These are phyloP conservation scores for Immersiella caudata DNA, from an alignment of 495 filamentous ascomycete genomes.

Conservation along the genomic window DNA sequence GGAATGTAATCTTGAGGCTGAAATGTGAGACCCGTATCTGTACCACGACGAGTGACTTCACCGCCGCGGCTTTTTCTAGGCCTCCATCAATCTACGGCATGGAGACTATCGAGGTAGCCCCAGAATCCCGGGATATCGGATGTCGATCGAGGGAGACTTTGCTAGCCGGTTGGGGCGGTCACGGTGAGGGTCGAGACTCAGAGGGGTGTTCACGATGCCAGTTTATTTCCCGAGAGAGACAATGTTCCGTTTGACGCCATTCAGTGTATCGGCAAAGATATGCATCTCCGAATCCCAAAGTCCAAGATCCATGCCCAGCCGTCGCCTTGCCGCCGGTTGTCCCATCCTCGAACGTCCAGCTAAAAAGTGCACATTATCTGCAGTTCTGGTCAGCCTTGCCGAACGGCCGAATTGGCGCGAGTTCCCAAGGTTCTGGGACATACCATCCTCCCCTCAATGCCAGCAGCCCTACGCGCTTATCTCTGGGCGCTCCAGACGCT, in stretches of 20 bases:
- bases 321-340: slow-evolving; percentile 33
- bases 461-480: slow-evolving; percentile 47
- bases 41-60: slow-evolving; percentile 75
- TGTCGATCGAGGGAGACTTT: slow-evolving; percentile 53
- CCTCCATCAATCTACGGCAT: slow-evolving; percentile 60
- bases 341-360: slow-evolving; percentile 29
- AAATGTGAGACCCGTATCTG: slow-evolving; percentile 94
- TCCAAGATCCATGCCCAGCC: slow-evolving; percentile 32
- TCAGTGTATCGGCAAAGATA: slow-evolving; percentile 32
- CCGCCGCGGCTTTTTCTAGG: slow-evolving; percentile 87
- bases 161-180: slow-evolving; percentile 46
- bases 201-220: slow-evolving; percentile 35
- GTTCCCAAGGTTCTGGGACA: background rate
- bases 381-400: background rate
- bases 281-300: slow-evolving; percentile 27
- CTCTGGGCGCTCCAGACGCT: slow-evolving; percentile 89
- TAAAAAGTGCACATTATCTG: slow-evolving; percentile 33
- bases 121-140: slow-evolving; percentile 55
- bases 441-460: slow-evolving; percentile 33
- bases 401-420: background rate
- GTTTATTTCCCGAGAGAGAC: slow-evolving; percentile 39
- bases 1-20: slow-evolving; percentile 3
- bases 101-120: slow-evolving; percentile 56
- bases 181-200: slow-evolving; percentile 7
- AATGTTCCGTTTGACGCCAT: slow-evolving; percentile 41